Conservation (phyloP, 192 early-diverging fungal genomes). For the Linnemannia zychae region DNA sequence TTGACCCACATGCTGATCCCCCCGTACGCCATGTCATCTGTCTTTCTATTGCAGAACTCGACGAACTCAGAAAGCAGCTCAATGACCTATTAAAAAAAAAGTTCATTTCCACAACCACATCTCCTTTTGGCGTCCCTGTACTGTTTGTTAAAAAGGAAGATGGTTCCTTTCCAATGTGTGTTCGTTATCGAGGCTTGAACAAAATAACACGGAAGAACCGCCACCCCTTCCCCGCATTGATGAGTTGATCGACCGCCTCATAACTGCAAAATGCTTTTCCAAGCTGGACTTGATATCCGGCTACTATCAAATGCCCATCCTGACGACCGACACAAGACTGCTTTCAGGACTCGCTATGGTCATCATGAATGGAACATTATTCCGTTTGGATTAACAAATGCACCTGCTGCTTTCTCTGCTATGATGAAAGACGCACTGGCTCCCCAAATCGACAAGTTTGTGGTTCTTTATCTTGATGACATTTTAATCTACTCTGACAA, state of each 20-base stretch:
- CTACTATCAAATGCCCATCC: constrained; percentile 57
- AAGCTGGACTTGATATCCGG: constrained; percentile 59
- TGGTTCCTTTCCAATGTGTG: constrained; percentile 49
- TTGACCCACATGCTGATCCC: constrained; percentile 29
- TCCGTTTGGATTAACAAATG: constrained; percentile 75
- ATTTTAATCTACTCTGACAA: constrained; percentile 51
- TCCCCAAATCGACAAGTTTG: constrained; percentile 26
- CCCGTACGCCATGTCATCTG: constrained; percentile 25
- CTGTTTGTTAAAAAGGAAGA: constrained; percentile 62
- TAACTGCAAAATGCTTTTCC: constrained; percentile 41
- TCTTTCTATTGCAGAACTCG: constrained; percentile 38
- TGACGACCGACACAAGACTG: constrained; percentile 49
- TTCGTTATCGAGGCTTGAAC: constrained; percentile 69
- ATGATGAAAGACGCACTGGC: constrained; percentile 59
- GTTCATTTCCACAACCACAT: constrained; percentile 48
- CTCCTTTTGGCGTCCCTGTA: constrained; percentile 56
- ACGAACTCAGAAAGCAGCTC: constrained; percentile 43
- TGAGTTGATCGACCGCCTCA: constrained; percentile 55
- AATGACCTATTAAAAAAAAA: constrained; percentile 27
- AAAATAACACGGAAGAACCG: constrained; percentile 58
- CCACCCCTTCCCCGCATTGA: constrained; percentile 66
- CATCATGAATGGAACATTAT: constrained; percentile 69
- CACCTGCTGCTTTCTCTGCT: constrained; percentile 66
- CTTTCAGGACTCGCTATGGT: constrained; percentile 24
- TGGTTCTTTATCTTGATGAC: constrained; percentile 52